Base-by-base conservation (phyloP, 805 yeast genomes). In the Ogataea allantospora region DNA sequence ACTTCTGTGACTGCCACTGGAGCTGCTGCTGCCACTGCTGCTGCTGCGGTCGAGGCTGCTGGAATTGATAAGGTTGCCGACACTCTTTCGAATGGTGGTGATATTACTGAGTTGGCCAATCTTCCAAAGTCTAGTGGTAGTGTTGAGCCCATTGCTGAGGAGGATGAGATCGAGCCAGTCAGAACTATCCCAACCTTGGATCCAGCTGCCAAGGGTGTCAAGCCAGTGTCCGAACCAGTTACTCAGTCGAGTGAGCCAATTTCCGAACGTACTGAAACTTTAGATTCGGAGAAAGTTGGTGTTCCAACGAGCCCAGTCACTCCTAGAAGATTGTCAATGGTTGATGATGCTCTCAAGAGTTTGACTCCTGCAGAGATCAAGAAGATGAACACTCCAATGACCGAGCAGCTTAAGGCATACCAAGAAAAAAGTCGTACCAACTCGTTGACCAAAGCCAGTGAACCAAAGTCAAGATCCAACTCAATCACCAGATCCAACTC, bases 381-480 rank as follows among this genome's bases (percentile, higher is more conserved):
- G 25, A 54, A 47, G 27, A 54, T 59, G 60, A 55, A 58, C 44
- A 46, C 45, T n/a, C 63, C 63, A 2, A 27, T 57, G 26, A 28
- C 54, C 24, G 55, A 50, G 26, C 57, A 48, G 38, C 28, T 53
- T n/a, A 54, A 52, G 44, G 49, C 48, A 1, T 44, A 49, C 25
- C 48, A 50, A 35, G 54, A 50, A 14, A 51, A 51, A 14, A 68
- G 70, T 40, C 65, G 66, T 40, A 62, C 70, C 26, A 71, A 62
- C 50, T 72, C 78, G 22, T 53, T 61, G 39, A 67, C 70, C 29
- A 73, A 70, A 10, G 72, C 74, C 44, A 66, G 65, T 40, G 65
- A 72, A 20, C 58, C 65, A 7, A 53, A 39, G 19, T 52, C 58
- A 14, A 49, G 55, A 41, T 44, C 51, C 5, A 54, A 50, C 32